phyloP scores from a whole-genome alignment of 129 eudicot species.

The Lactuca sativa region DNA sequence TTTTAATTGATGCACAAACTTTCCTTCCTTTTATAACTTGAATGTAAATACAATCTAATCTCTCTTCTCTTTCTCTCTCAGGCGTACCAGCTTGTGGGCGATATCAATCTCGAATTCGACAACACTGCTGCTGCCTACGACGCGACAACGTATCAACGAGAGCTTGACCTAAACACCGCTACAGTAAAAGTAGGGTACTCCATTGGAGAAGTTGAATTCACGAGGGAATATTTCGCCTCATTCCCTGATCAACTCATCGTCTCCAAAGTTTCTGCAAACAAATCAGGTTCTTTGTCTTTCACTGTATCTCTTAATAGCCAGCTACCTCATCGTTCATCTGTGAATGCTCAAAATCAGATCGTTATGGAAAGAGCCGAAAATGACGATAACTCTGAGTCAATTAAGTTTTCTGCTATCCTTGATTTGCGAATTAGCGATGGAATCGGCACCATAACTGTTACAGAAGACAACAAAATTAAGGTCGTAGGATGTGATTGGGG shows the following conservation, averaged over 20 bases:
- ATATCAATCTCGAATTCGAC: constrained; percentile 53
- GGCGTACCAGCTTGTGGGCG: constrained; percentile 65
- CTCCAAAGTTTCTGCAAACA: constrained; percentile 51
- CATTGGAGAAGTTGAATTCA: constrained; percentile 40
- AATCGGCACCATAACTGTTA: constrained; percentile 31
- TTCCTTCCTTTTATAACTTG: background rate
- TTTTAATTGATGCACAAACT: background rate
- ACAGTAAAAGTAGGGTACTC: constrained; percentile 50
- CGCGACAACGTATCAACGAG: constrained; percentile 48
- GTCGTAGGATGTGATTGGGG: constrained; percentile 54
- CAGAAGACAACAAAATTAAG: constrained; percentile 45
- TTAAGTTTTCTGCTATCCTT: constrained; percentile 53
- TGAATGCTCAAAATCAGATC: constrained; percentile 46
- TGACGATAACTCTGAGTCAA: constrained; percentile 40
- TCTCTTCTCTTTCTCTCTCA: constrained; percentile 4
- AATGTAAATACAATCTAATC: background rate
- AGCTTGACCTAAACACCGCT: constrained; percentile 58
- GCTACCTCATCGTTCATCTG: constrained; percentile 45
- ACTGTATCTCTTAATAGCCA: constrained; percentile 53
- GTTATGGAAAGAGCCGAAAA: constrained; percentile 41
- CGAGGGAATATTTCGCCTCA: constrained; percentile 60
- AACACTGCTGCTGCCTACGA: constrained; percentile 28
- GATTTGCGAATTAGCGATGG: constrained; percentile 52
- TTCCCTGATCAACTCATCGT: constrained; percentile 69
- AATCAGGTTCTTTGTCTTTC: constrained; percentile 52